Evolutionary conservation across 1,139 yeast genomes (phyloP).

Genomic region (Zygosaccharomyces sapae): DNA sequence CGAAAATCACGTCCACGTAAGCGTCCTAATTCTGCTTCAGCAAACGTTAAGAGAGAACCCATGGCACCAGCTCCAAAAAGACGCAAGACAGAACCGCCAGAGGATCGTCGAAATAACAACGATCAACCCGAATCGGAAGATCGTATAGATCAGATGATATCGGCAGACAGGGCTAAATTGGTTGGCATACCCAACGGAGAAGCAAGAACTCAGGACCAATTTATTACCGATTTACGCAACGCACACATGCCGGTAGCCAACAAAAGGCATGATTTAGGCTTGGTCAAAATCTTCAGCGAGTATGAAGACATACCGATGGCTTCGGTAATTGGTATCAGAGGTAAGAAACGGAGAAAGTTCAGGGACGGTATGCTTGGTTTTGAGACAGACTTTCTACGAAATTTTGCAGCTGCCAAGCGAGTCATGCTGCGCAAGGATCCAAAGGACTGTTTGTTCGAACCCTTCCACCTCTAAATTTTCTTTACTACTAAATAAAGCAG

Average conservation of each 20-base stretch:
- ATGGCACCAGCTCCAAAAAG: slow-evolving; percentile 6
- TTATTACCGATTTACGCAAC: slow-evolving; percentile 19
- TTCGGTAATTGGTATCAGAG: slow-evolving; percentile 36
- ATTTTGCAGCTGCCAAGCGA: slow-evolving; percentile 27
- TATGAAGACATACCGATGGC: slow-evolving; percentile 37
- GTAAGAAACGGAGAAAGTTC: slow-evolving; percentile 36
- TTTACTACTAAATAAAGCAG: slow-evolving; percentile 2
- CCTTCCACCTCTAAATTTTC: slow-evolving; percentile 9
- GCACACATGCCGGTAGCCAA: slow-evolving; percentile 22
- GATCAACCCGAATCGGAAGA: slow-evolving; percentile 4
- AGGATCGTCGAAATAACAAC: background rate
- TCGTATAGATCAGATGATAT: slow-evolving; percentile 17
- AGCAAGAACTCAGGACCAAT: slow-evolving; percentile 22
- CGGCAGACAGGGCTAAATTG: slow-evolving; percentile 16
- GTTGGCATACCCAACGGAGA: slow-evolving; percentile 10
- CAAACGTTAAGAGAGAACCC: slow-evolving; percentile 3
- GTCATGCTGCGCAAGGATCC: slow-evolving; percentile 14
- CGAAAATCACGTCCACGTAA: slow-evolving; percentile 5
- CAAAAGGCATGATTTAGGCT: slow-evolving; percentile 32
- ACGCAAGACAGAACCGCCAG: slow-evolving; percentile 7
- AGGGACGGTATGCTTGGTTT: slow-evolving; percentile 33
- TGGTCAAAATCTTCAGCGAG: slow-evolving; percentile 33
- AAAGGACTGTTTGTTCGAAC: slow-evolving; percentile 8
- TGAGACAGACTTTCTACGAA: slow-evolving; percentile 33
- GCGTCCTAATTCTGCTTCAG: background rate